A percentile compares a stretch with the other conserved stretches of the same genome.
phyloP scores from a whole-genome alignment of 2,329 filamentous ascomycete species.

The Colletotrichum coccodes region DNA sequence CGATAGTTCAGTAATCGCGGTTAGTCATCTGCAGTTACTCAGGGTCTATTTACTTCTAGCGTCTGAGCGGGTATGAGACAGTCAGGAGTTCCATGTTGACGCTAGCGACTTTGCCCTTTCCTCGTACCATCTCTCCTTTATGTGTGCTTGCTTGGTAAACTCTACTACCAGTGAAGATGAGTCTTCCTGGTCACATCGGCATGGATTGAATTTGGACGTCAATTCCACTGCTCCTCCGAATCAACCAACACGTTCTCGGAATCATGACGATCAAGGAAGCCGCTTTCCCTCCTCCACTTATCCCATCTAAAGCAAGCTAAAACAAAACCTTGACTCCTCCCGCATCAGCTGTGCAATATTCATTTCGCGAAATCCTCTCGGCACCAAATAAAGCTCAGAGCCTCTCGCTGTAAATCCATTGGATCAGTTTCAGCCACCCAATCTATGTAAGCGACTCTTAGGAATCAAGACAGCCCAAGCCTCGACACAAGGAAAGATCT shows the following conservation, averaged over 20 bases:
- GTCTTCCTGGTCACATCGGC: no score
- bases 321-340: no score
- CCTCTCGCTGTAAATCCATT: background rate
- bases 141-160: no score
- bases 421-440: conserved; percentile 25
- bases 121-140: background rate
- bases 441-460: conserved; percentile 26
- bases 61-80: background rate
- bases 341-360: background rate
- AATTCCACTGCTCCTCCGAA: no score
- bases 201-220: no score
- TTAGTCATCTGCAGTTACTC: background rate
- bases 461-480: background rate
- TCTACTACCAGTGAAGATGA: background rate
- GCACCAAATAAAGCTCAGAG: background rate
- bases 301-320: no score
- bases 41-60: background rate
- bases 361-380: background rate
- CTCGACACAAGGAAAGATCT: background rate
- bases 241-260: no score
- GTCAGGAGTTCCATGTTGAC: background rate
- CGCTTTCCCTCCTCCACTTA: no score
- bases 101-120: background rate
- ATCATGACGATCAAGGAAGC: no score
- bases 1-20: background rate